Evolutionary conservation across 2,329 filamentous ascomycete genomes (phyloP).

Genomic region (Diaporthe citriasiana): DNA sequence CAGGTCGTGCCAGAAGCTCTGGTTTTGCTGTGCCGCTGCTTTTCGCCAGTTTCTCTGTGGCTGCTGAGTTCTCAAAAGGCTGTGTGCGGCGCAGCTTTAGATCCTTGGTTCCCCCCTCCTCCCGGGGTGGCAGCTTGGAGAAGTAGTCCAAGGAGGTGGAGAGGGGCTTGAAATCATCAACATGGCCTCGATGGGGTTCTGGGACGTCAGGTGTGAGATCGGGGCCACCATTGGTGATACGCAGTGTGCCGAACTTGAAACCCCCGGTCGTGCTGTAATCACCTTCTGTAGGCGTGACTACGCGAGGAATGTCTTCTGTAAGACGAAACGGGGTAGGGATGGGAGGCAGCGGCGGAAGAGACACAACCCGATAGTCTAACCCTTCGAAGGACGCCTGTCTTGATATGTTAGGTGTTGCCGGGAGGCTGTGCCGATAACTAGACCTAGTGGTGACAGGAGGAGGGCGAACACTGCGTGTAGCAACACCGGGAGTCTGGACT

Average conservation of each 20-base stretch:
- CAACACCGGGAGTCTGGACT: conserved; percentile 64
- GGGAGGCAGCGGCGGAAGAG: conserved; percentile 52
- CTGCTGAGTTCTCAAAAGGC: background rate
- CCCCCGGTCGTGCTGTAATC: conserved; percentile 73
- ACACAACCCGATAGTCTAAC: conserved; percentile 51
- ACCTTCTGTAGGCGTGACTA: conserved; percentile 65
- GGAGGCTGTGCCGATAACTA: conserved; percentile 56
- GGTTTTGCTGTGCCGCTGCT: background rate
- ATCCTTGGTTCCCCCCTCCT: background rate
- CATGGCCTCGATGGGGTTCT: background rate
- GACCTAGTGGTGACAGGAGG: conserved; percentile 47
- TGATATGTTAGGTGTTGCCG: conserved; percentile 55
- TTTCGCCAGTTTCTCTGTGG: background rate
- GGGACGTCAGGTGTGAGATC: conserved; percentile 56
- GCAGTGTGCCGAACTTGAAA: conserved; percentile 73
- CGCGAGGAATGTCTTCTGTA: conserved; percentile 52
- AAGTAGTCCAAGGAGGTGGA: conserved; percentile 27
- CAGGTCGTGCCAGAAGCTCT: background rate
- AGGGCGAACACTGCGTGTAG: conserved; percentile 55
- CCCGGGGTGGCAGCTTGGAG: background rate
- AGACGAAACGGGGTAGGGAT: conserved; percentile 44
- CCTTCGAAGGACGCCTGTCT: conserved; percentile 58
- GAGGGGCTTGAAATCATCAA: background rate
- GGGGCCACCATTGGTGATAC: conserved; percentile 74
- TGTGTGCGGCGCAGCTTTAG: background rate